Evolutionary conservation across 148 eudicot species (phyloP).

Genomic region (Chenopodium album): DNA sequence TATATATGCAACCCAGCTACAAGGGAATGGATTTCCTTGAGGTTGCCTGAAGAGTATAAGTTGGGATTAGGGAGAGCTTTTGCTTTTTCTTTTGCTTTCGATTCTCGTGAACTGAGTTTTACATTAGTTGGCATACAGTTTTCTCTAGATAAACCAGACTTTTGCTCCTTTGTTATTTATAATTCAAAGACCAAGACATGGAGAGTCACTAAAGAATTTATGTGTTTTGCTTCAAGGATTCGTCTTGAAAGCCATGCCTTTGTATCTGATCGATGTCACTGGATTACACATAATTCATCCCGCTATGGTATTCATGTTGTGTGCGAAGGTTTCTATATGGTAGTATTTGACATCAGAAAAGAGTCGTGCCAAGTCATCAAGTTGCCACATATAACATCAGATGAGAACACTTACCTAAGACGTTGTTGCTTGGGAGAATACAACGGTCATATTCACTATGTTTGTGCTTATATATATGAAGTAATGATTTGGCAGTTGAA

Average conservation of each 20-base stretch:
- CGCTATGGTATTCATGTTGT: neutral
- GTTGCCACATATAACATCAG: neutral
- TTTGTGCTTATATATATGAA: neutral
- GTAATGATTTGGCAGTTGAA: neutral
- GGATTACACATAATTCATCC: neutral
- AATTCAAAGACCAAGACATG: neutral
- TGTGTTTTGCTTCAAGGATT: neutral
- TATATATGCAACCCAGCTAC: neutral
- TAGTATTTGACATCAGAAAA: constrained; percentile 1
- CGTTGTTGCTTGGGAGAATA: neutral
- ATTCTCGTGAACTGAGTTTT: neutral
- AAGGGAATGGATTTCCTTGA: neutral
- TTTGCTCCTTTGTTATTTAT: neutral
- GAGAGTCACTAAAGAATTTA: neutral
- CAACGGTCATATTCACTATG: neutral
- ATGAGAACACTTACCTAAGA: neutral
- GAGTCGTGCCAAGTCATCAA: constrained; percentile 8
- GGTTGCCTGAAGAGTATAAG: neutral
- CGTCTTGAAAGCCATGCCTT: neutral
- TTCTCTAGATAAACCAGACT: neutral
- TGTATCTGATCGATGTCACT: neutral
- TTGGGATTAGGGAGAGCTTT: neutral
- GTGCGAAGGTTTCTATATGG: neutral
- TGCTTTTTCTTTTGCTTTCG: neutral
- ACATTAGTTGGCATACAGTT: neutral